Conservation (phyloP, 345 rosid genomes). For the Salix udensis region DNA sequence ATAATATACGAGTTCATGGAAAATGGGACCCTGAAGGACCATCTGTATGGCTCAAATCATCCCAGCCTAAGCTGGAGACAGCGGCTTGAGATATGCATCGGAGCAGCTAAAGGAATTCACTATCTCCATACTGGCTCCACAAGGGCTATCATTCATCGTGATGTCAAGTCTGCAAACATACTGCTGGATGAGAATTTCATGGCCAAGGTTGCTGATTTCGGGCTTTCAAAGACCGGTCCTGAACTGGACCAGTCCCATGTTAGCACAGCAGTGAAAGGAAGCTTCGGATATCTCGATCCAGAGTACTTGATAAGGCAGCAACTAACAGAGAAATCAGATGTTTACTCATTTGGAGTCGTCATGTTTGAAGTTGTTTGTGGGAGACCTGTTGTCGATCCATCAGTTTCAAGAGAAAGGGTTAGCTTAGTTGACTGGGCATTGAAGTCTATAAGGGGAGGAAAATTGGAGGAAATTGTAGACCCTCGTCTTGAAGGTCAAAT, state of each 20-base stretch:
- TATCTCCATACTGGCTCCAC: slow-evolving; percentile 72
- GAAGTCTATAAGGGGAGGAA: slow-evolving; percentile 35
- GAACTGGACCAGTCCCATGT: slow-evolving; percentile 66
- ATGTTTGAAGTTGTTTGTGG: slow-evolving; percentile 58
- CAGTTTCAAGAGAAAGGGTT: slow-evolving; percentile 49
- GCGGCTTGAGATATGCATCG: slow-evolving; percentile 65
- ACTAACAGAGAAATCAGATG: slow-evolving; percentile 56
- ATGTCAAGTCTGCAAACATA: slow-evolving; percentile 71
- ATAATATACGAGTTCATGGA: slow-evolving; percentile 70
- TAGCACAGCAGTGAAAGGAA: slow-evolving; percentile 72
- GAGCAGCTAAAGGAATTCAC: slow-evolving; percentile 67
- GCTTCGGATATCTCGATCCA: slow-evolving; percentile 69
- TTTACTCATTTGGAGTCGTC: slow-evolving; percentile 70
- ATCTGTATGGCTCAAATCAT: slow-evolving; percentile 42
- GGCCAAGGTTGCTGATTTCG: slow-evolving; percentile 78
- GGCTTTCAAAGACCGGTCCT: slow-evolving; percentile 65
- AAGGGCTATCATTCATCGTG: slow-evolving; percentile 60
- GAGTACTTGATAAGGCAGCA: slow-evolving; percentile 57
- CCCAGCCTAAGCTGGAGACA: slow-evolving; percentile 51
- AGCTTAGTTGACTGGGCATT: slow-evolving; percentile 57
- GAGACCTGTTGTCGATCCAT: slow-evolving; percentile 56
- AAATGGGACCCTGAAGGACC: slow-evolving; percentile 61
- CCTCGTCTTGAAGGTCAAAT: slow-evolving; percentile 39
- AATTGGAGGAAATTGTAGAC: slow-evolving; percentile 45
- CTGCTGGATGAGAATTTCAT: slow-evolving; percentile 56